Conservation (phyloP, 768 basidiomycete species). For the Auricularia heimuer region DNA sequence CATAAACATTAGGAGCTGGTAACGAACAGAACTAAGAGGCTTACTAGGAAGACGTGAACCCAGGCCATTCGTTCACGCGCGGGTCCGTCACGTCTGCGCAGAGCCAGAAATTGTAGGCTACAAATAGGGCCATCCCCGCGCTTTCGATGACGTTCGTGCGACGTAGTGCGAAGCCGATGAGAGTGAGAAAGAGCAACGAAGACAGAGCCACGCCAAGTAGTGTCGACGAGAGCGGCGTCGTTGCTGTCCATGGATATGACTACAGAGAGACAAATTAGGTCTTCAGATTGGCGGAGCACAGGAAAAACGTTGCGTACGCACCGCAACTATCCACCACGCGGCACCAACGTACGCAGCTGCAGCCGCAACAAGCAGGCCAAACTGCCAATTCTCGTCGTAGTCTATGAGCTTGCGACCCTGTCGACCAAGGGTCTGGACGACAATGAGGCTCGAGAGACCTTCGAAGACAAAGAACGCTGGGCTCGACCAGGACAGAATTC, state of each 20-base stretch:
- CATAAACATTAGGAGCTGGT: not conserved
- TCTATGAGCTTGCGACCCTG: slow-evolving; percentile 61
- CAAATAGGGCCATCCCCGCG: slow-evolving; percentile 73
- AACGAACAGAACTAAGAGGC: slow-evolving; percentile 18
- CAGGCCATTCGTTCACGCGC: slow-evolving; percentile 21
- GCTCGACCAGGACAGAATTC: slow-evolving; percentile 55
- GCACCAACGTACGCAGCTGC: slow-evolving; percentile 73
- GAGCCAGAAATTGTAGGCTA: slow-evolving; percentile 87
- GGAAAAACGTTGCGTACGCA: slow-evolving; percentile 28
- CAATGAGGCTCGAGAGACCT: slow-evolving; percentile 72
- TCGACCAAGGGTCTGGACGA: slow-evolving; percentile 73
- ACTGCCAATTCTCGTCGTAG: slow-evolving; percentile 69
- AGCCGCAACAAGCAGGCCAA: slow-evolving; percentile 63
- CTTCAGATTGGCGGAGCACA: slow-evolving; percentile 1
- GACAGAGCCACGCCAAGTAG: slow-evolving; percentile 82
- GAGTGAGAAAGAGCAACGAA: slow-evolving; percentile 79
- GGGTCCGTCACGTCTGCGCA: slow-evolving; percentile 67
- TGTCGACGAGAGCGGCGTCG: slow-evolving; percentile 80
- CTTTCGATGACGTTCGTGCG: slow-evolving; percentile 92
- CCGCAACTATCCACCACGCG: slow-evolving; percentile 79
- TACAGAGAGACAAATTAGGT: slow-evolving; percentile 19
- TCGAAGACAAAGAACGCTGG: slow-evolving; percentile 77
- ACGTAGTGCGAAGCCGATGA: slow-evolving; percentile 82
- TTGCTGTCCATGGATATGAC: slow-evolving; percentile 76
- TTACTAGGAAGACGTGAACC: slow-evolving; percentile 56